phyloP scores from a whole-genome alignment of 176 grass and related monocot genomes.

The Secale cereale region DNA sequence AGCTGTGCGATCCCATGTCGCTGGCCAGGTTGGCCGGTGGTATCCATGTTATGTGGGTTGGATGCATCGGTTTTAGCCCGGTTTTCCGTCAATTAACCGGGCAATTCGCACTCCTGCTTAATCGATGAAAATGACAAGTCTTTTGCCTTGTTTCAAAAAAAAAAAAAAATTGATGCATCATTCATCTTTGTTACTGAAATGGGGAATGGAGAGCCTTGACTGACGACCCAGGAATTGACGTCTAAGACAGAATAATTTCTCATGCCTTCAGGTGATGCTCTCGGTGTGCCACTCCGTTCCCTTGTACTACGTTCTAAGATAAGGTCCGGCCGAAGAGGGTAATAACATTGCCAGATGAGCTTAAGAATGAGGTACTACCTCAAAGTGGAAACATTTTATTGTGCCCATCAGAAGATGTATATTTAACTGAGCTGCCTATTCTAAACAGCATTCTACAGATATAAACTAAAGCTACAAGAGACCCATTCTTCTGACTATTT shows the following conservation, averaged over 20 bases:
- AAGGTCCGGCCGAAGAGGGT: conserved; percentile 33
- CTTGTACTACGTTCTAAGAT: conserved; percentile 39
- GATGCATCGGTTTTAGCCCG: too few species aligned
- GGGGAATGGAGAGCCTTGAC: too few species aligned
- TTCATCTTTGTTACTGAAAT: conserved; percentile 4
- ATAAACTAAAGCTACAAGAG: conserved; percentile 5
- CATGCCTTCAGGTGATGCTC: conserved; percentile 76
- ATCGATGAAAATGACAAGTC: too few species aligned
- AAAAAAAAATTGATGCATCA: too few species aligned
- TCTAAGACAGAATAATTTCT: conserved; percentile 32
- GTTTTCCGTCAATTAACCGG: too few species aligned
- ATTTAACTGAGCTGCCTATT: not conserved
- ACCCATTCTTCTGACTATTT: conserved; percentile 4
- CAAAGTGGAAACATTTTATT: not conserved
- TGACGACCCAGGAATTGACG: not conserved
- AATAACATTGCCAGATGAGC: conserved; percentile 25
- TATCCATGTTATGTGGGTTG: too few species aligned
- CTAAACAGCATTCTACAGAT: not conserved
- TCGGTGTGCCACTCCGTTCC: conserved; percentile 58
- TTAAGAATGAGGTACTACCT: conserved; percentile 44
- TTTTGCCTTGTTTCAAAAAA: too few species aligned
- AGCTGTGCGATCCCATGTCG: too few species aligned
- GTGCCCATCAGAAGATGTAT: not conserved
- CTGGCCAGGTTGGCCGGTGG: too few species aligned
- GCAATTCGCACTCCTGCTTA: too few species aligned